A percentile compares a stretch with the other conserved stretches of the same genome.
These are phyloP conservation scores for Alternaria gaisen DNA, from an alignment of 2,329 filamentous ascomycete genomes.

Conservation along the genomic window DNA sequence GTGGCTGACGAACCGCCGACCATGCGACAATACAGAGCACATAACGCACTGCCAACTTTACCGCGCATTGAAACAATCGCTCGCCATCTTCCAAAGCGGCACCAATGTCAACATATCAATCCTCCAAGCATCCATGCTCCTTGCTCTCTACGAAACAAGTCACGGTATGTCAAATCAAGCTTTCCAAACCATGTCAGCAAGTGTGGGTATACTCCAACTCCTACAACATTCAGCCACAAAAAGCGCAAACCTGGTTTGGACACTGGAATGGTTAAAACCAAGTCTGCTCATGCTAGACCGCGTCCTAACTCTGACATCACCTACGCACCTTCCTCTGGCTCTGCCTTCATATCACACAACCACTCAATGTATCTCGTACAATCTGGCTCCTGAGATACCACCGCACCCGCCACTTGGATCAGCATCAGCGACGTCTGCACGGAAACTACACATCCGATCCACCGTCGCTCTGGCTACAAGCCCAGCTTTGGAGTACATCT, in stretches of 20 bases:
- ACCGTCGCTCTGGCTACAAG: slow-evolving; percentile 18
- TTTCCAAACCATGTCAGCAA: slow-evolving; percentile 15
- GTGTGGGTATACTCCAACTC: slow-evolving; percentile 9
- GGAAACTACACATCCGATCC: slow-evolving; percentile 23
- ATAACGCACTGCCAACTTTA: slow-evolving; percentile 13
- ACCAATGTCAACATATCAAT: background rate
- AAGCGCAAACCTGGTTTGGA: background rate
- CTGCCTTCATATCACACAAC: background rate
- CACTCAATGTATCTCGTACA: slow-evolving; percentile 1
- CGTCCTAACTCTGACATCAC: background rate
- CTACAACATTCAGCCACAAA: slow-evolving; percentile 2
- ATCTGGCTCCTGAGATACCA: background rate
- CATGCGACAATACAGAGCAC: slow-evolving; percentile 12
- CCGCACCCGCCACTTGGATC: slow-evolving; percentile 1
- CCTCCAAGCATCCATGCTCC: slow-evolving; percentile 16
- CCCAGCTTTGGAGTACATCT: slow-evolving; percentile 17
- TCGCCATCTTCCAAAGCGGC: background rate
- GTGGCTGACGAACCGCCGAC: slow-evolving; percentile 13
- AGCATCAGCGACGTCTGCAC: slow-evolving; percentile 17
- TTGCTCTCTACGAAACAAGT: slow-evolving; percentile 22
- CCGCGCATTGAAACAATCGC: slow-evolving; percentile 17
- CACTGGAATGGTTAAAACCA: slow-evolving; percentile 14
- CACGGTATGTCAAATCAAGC: slow-evolving; percentile 19
- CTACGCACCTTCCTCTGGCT: background rate
- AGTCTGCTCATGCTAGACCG: slow-evolving; percentile 26